These are phyloP conservation scores for Saussurea involucrata DNA, from an alignment of 129 eudicot genomes.

Conservation along the genomic window DNA sequence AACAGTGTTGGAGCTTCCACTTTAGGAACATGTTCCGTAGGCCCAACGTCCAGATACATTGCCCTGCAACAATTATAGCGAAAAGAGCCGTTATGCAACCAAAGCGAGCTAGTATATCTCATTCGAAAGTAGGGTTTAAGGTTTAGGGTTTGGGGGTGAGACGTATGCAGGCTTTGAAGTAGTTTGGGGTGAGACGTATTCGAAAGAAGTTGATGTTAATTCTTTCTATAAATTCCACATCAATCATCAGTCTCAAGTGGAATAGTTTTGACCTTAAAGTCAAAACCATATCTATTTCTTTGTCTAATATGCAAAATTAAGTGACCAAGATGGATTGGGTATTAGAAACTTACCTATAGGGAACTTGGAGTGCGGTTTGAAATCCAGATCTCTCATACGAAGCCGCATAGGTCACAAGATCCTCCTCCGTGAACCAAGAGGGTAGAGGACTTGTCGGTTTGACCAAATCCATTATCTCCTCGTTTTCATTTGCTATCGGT, in stretches of 20 bases:
- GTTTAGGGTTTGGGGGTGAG: too few species aligned
- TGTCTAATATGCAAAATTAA: not conserved
- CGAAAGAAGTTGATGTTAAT: not conserved
- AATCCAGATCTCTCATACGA: slow-evolving; percentile 26
- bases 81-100: not conserved
- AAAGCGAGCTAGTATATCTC: too few species aligned
- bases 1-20: slow-evolving; percentile 17
- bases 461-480: slow-evolving; percentile 38
- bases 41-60: slow-evolving; percentile 2
- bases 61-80: slow-evolving; percentile 5
- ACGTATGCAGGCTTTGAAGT: too few species aligned
- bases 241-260: not conserved
- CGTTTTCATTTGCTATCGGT: slow-evolving; percentile 15
- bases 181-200: too few species aligned
- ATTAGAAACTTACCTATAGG: slow-evolving; percentile 19
- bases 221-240: not conserved
- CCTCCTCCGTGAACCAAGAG: slow-evolving; percentile 25
- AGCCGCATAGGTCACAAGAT: slow-evolving; percentile 16
- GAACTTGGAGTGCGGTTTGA: slow-evolving; percentile 32
- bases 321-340: not conserved
- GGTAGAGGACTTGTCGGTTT: slow-evolving; percentile 29
- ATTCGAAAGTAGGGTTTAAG: too few species aligned
- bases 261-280: not conserved
- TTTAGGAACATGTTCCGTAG: slow-evolving; percentile 6
- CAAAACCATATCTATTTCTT: not conserved